A percentile compares a stretch with the other conserved stretches of the same genome.
These are phyloP conservation scores for Centrapalus pauciflorus DNA, from an alignment of 129 eudicot genomes.

Conservation along the genomic window DNA sequence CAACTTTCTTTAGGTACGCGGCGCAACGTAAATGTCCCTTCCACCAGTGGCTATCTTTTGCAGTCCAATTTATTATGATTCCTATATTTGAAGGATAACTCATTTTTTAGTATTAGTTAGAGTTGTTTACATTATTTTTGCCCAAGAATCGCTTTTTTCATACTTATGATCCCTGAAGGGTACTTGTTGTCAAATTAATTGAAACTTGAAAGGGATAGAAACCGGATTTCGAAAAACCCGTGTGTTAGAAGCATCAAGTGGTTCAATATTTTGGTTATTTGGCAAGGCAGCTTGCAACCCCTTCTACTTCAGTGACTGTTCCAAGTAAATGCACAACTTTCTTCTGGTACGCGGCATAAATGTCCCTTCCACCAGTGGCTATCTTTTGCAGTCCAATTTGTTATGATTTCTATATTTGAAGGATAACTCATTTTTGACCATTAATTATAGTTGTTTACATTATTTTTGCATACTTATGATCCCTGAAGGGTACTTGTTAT, in stretches of 20 bases:
- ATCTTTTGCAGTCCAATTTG: not conserved
- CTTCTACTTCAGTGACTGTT: slow-evolving; percentile 6
- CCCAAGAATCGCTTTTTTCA: not conserved
- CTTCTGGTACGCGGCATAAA: not conserved
- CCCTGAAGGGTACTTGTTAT: not conserved
- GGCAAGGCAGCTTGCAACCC: not conserved
- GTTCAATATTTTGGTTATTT: slow-evolving; percentile 1
- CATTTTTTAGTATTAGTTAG: not conserved
- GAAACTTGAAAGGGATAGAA: not conserved
- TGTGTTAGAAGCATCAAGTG: not conserved
- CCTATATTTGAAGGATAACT: not conserved
- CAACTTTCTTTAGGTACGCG: not conserved
- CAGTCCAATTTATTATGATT: not conserved
- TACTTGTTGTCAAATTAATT: not conserved
- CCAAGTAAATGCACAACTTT: slow-evolving; percentile 12
- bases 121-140: not conserved
- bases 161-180: not conserved
- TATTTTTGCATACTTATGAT: not conserved
- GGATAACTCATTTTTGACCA: not conserved
- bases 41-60: not conserved
- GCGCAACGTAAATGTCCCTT: not conserved
- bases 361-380: not conserved
- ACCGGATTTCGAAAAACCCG: not conserved
- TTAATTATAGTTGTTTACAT: not conserved
- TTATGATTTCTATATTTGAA: too few species aligned